phyloP scores from a whole-genome alignment of 805 yeast genomes.

The Citeromyces nyonsensis region DNA sequence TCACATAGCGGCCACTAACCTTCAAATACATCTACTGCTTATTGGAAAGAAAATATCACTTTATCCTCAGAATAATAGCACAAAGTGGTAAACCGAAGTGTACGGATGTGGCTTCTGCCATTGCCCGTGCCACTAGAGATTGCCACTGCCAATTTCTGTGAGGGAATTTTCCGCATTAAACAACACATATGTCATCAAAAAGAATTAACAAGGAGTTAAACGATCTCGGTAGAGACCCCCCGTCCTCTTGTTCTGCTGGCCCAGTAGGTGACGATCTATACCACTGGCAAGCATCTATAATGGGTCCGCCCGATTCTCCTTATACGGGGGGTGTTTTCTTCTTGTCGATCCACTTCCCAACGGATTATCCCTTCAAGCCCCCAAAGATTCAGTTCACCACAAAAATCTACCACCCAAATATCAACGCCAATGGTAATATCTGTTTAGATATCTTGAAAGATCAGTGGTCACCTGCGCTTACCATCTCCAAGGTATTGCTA shows the following conservation, averaged over 20 bases:
- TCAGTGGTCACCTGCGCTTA: constrained; percentile 98
- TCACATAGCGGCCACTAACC: too few relatives aligned
- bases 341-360: constrained; percentile 93
- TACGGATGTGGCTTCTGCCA: constrained; percentile 1
- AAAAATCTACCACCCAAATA: constrained; percentile 94
- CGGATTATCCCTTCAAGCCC: constrained; percentile 98
- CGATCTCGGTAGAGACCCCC: constrained; percentile 97
- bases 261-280: constrained; percentile 96
- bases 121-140: not conserved
- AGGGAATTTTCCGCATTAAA: constrained; percentile 1
- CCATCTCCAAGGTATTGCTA: constrained; percentile 86
- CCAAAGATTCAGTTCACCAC: constrained; percentile 91
- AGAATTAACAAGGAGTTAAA: constrained; percentile 92
- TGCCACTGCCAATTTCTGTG: constrained; percentile 1
- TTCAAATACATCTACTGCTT: too few relatives aligned
- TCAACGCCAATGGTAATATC: constrained; percentile 89
- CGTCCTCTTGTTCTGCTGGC: constrained; percentile 97
- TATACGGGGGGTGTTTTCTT: constrained; percentile 81
- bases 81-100: too few relatives aligned
- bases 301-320: constrained; percentile 96
- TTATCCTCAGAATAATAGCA: too few relatives aligned
- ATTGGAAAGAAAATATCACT: too few relatives aligned
- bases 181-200: constrained; percentile 64
- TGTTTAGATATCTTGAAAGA: constrained; percentile 95
- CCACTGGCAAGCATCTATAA: constrained; percentile 99